These are phyloP conservation scores for Leishmania turanica DNA, from an alignment of 208 protist genomes.

Conservation along the genomic window DNA sequence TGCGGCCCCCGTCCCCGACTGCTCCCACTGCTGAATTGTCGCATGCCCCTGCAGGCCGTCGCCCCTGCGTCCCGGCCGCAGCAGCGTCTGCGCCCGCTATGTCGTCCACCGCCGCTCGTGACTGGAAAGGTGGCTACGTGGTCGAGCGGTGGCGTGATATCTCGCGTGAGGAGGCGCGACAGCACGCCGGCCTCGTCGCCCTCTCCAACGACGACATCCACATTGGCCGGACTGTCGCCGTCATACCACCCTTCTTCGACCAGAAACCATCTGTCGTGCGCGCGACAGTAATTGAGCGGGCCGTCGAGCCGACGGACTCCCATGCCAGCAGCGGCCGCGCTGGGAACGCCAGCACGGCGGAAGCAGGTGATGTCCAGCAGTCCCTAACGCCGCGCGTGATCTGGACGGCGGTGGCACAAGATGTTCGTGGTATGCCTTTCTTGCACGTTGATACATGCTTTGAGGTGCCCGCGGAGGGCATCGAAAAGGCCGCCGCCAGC, in stretches of 20 bases:
- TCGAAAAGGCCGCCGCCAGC: constrained; percentile 34
- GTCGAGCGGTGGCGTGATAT: constrained; percentile 64
- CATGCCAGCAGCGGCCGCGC: not conserved
- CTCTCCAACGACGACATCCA: constrained; percentile 42
- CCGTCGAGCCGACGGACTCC: constrained; percentile 6
- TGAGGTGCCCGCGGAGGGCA: constrained; percentile 35
- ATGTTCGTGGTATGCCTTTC: constrained; percentile 54
- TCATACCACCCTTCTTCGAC: constrained; percentile 62
- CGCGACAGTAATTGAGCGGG: constrained; percentile 62
- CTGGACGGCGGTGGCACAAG: constrained; percentile 64
- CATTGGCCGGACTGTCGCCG: constrained; percentile 58
- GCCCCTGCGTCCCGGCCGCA: not conserved
- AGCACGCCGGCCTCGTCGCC: constrained; percentile 37
- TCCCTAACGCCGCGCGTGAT: constrained; percentile 20
- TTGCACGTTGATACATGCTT: constrained; percentile 65
- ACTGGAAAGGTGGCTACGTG: constrained; percentile 54
- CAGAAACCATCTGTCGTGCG: constrained; percentile 68
- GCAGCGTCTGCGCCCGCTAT: not conserved
- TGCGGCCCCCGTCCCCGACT: constrained; percentile 10
- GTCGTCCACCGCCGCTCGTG: not conserved
- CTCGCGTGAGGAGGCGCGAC: constrained; percentile 38
- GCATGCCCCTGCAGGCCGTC: not conserved
- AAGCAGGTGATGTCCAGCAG: not conserved
- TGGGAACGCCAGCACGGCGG: not conserved
- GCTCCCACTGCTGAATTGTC: not conserved